Conservation (phyloP, 345 rosid species). For the Salix caprea region DNA sequence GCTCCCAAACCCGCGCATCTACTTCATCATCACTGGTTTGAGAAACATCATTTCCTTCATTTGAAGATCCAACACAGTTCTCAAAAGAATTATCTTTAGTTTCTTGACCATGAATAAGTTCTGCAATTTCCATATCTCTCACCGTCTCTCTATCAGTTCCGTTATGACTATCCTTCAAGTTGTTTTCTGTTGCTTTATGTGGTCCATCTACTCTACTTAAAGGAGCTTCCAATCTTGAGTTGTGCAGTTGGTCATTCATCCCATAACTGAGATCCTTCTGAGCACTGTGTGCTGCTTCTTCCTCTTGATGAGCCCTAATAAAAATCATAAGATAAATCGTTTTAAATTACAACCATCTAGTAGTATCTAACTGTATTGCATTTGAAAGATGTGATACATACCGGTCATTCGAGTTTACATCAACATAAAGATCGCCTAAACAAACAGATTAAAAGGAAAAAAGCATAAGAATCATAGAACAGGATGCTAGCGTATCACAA, state of each 20-base stretch:
- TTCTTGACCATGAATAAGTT: constrained; percentile 26
- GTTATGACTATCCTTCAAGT: constrained; percentile 14
- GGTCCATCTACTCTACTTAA: constrained; percentile 30
- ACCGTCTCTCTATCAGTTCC: constrained; percentile 23
- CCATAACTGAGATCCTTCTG: constrained; percentile 30
- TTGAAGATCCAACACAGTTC: constrained; percentile 18
- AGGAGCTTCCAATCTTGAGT: constrained; percentile 24
- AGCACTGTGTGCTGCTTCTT: constrained; percentile 30
- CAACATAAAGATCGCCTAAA: constrained; percentile 76
- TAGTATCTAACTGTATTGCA: neutral
- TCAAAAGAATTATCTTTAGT: constrained; percentile 23
- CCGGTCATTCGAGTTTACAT: constrained; percentile 50
- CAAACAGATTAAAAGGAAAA: constrained; percentile 4
- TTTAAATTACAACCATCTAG: neutral
- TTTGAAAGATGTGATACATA: constrained; percentile 21
- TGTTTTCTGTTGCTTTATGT: constrained; percentile 27
- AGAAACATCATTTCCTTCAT: constrained; percentile 31
- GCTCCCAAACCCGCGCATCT: constrained; percentile 59
- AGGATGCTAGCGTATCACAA: constrained; percentile 5
- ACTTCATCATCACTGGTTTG: constrained; percentile 24
- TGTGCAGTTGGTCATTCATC: constrained; percentile 26
- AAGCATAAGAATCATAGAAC: constrained; percentile 13
- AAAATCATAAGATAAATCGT: neutral
- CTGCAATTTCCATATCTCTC: constrained; percentile 42
- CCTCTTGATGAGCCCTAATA: constrained; percentile 57